Conservation (phyloP, 2,329 filamentous ascomycete species). For the Balansia obtecta region DNA sequence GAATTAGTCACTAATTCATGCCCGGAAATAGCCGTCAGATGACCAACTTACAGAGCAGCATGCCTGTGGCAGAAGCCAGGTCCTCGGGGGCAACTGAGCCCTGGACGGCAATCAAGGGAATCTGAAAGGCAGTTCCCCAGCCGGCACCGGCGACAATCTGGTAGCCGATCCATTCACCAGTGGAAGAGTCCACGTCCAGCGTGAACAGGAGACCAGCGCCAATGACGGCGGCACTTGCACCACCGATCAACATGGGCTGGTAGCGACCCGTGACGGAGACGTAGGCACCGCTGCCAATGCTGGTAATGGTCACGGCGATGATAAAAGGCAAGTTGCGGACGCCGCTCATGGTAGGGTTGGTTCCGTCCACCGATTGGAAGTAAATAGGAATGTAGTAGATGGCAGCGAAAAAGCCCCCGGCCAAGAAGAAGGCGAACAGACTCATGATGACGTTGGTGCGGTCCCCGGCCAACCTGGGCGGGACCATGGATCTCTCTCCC, state of each 20-base stretch:
- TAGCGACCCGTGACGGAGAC: conserved; percentile 29
- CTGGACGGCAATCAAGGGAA: conserved; percentile 39
- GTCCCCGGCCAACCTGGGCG: conserved; percentile 24
- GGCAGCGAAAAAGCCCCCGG: conserved; percentile 29
- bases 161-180: conserved; percentile 38
- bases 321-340: conserved; percentile 34
- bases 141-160: conserved; percentile 38
- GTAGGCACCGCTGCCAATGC: conserved; percentile 24
- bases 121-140: conserved; percentile 31
- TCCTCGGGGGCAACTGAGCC: conserved; percentile 27
- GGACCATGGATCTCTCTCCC: conserved; percentile 33
- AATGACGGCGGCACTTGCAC: conserved; percentile 28
- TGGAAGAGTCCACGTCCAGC: conserved; percentile 24
- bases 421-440: conserved; percentile 29
- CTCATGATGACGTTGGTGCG: conserved; percentile 26
- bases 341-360: conserved; percentile 26
- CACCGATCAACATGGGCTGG: conserved; percentile 32
- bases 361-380: conserved; percentile 29
- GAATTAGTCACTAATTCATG: not conserved
- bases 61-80: conserved; percentile 33
- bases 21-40: not conserved
- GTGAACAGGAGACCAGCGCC: conserved; percentile 31
- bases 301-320: conserved; percentile 29
- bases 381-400: conserved; percentile 37
- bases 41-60: conserved; percentile 27